phyloP scores from a whole-genome alignment of 495 filamentous ascomycete species.

The Penicillium cataractarum region DNA sequence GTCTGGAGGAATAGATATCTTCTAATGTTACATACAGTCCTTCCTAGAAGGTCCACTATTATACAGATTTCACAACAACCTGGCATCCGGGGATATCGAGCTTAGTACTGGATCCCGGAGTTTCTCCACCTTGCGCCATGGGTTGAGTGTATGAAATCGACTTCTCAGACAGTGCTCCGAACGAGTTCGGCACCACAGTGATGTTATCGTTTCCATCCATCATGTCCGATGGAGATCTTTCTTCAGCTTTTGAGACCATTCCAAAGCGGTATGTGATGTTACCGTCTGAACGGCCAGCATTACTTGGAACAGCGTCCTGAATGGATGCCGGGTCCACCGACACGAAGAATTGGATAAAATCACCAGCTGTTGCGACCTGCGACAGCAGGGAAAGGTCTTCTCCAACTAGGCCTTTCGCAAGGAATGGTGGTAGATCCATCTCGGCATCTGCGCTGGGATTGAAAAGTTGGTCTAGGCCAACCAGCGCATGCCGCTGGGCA shows the following conservation, averaged over 20 bases:
- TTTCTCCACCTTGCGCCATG: slow-evolving; percentile 13
- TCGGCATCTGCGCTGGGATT: slow-evolving; percentile 15
- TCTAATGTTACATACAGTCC: slow-evolving; percentile 12
- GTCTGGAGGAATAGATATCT: background rate
- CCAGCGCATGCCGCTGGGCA: slow-evolving; percentile 14
- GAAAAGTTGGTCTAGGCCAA: slow-evolving; percentile 29
- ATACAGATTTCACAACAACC: slow-evolving; percentile 29
- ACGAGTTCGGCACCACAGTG: slow-evolving; percentile 35
- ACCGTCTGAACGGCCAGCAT: slow-evolving; percentile 1
- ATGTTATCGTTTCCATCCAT: slow-evolving; percentile 28
- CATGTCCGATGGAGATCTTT: slow-evolving; percentile 8
- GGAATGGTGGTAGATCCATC: slow-evolving; percentile 21
- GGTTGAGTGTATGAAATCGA: slow-evolving; percentile 49
- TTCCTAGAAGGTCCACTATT: background rate
- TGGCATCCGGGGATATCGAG: slow-evolving; percentile 47
- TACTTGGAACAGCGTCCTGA: background rate
- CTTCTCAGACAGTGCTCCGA: slow-evolving; percentile 56
- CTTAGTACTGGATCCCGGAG: slow-evolving; percentile 37
- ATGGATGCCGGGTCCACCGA: slow-evolving; percentile 28
- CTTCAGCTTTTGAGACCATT: slow-evolving; percentile 34
- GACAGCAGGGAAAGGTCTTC: slow-evolving; percentile 46
- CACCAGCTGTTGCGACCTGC: slow-evolving; percentile 50
- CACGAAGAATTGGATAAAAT: slow-evolving; percentile 55
- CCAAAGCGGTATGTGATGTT: slow-evolving; percentile 38
- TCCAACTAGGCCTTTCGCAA: slow-evolving; percentile 29